Base-by-base conservation (phyloP, 129 eudicot species). In the Apium graveolens region DNA sequence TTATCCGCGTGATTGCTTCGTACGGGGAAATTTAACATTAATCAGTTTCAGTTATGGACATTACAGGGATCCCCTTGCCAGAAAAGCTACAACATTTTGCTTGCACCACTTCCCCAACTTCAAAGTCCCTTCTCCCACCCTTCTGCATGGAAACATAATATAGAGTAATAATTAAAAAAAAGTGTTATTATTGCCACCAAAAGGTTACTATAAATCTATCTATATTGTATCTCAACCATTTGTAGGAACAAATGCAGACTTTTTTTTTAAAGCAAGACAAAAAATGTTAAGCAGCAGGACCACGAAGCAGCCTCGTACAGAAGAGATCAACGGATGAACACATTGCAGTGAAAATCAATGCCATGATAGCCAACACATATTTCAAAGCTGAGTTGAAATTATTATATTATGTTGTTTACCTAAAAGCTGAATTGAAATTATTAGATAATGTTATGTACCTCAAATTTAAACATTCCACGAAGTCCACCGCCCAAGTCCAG, bases 401-500 rank as follows among this genome's bases (percentile, higher is more conserved):
- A 37, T 66, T n/a, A 49, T 13, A 66, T 65, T n/a, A 31, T 26
- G 16, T 27, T 27, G 71, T 80, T 41, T 41, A 42, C 45, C 31
- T 35, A 31, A 57, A 13, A 77, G 72, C 71, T 3, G 42, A 53
- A 11, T 9, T 16, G 29, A 35, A 16, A 21, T 63, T 13, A 48
- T 63, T 55, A 46, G 13, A 62, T 60, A 4, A 27, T 13, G 38
- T 31, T 14, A 71, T 79, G 48, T 82, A 94, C 98, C 98, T 91
- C 93, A 84, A 89, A 91, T n/a, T 87, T 91, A 45, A 81, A 81
- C 96, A 94, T 94, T 70, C 93, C 97, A 37, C 79, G 88, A 21
- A 94, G 57, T 79, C 92, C 98, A 81, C 90, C 91, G 73, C 97
- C 98, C 88, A 91, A 84, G 76, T 94, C 92, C 17, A 94, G 89